These are phyloP conservation scores for Mucor circinelloides DNA, from an alignment of 371 early-diverging fungal genomes.

Conservation along the genomic window DNA sequence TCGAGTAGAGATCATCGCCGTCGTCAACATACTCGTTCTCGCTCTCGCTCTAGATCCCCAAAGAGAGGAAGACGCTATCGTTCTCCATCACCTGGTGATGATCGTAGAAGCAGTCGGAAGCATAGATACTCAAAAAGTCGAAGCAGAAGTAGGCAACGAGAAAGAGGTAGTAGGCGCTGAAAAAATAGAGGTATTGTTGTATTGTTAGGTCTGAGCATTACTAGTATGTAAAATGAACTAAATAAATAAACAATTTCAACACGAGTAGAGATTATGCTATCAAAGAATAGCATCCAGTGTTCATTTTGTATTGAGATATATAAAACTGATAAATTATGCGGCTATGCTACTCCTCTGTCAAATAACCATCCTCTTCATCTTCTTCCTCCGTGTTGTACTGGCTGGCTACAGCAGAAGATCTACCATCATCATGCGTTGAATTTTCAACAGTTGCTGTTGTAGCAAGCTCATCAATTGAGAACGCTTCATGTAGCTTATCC, in stretches of 20 bases:
- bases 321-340: not conserved
- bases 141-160: not conserved
- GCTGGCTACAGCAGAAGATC: not conserved
- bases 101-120: not conserved
- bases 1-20: not conserved
- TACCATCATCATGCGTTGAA: not conserved
- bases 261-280: too few relatives aligned
- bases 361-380: slow-evolving; percentile 20
- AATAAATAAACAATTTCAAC: not conserved
- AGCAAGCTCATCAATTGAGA: slow-evolving; percentile 14
- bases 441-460: not conserved
- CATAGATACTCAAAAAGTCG: not conserved
- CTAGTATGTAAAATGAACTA: not conserved
- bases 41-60: not conserved
- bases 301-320: not conserved
- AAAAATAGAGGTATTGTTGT: not conserved
- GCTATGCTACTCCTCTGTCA: slow-evolving; percentile 15
- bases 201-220: not conserved
- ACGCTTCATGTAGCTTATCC: slow-evolving; percentile 37
- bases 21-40: not conserved
- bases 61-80: slow-evolving; percentile 1
- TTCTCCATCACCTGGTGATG: slow-evolving; percentile 8
- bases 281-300: too few relatives aligned
- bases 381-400: slow-evolving; percentile 9
- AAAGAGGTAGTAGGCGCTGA: slow-evolving; percentile 3